Percentiles rank a stretch among this genome's conserved stretches.
These are phyloP conservation scores for Metschnikowia lunata DNA, from an alignment of 805 yeast genomes.

Conservation along the genomic window DNA sequence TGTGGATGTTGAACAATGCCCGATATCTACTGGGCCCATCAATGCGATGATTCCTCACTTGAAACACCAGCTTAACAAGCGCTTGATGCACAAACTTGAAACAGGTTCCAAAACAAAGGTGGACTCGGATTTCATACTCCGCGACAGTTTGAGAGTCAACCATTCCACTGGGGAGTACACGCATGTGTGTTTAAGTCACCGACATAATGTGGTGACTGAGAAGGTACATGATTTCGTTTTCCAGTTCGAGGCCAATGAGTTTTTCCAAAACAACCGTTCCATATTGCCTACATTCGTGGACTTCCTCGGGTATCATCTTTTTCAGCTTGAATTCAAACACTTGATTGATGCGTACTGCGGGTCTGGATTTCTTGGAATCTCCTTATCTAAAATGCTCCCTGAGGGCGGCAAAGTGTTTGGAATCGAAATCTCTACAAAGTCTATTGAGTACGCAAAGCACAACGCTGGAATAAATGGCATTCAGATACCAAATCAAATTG, in stretches of 20 bases:
- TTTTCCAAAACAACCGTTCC: constrained; percentile 44
- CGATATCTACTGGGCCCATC: constrained; percentile 31
- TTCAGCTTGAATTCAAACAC: constrained; percentile 18
- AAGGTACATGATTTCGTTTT: constrained; percentile 32
- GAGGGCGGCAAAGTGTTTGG: constrained; percentile 37
- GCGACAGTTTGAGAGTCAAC: constrained; percentile 32
- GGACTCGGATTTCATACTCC: constrained; percentile 22
- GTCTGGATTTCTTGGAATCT: constrained; percentile 42
- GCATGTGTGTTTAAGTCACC: constrained; percentile 24
- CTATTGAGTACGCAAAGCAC: constrained; percentile 34
- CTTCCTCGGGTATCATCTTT: constrained; percentile 20
- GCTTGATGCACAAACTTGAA: constrained; percentile 6
- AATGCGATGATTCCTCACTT: constrained; percentile 22
- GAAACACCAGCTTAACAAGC: constrained; percentile 11
- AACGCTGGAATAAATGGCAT: constrained; percentile 39
- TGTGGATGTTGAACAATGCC: constrained; percentile 35
- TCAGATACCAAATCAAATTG: constrained; percentile 23
- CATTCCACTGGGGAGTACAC: constrained; percentile 27
- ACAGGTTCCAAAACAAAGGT: constrained; percentile 1
- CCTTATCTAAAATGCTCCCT: constrained; percentile 26
- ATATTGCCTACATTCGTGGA: constrained; percentile 35
- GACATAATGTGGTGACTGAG: constrained; percentile 30
- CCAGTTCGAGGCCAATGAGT: constrained; percentile 36
- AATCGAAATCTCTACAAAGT: constrained; percentile 32
- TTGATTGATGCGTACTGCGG: constrained; percentile 45